phyloP scores from a whole-genome alignment of 345 rosid genomes.

The Melaleuca alternifolia region DNA sequence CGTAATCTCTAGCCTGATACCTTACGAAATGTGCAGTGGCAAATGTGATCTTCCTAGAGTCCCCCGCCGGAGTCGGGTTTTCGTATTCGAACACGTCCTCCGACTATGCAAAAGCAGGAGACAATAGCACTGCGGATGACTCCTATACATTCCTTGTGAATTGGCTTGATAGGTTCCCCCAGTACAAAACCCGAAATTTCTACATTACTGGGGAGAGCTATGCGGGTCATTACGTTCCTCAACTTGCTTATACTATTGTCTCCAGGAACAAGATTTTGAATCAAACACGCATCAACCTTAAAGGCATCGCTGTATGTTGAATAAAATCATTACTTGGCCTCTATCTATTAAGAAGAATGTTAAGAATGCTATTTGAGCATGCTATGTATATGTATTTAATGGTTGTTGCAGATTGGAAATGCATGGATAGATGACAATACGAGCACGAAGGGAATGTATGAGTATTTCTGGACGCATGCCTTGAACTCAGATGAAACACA shows the following conservation, averaged over 20 bases:
- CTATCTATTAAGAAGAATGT: not conserved
- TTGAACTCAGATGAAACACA: conserved; percentile 37
- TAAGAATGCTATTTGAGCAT: not conserved
- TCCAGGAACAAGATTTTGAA: conserved; percentile 11
- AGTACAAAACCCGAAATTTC: conserved; percentile 24
- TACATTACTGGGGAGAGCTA: conserved; percentile 36
- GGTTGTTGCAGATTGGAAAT: conserved; percentile 34
- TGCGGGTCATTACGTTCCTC: conserved; percentile 44
- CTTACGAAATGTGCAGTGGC: conserved; percentile 13
- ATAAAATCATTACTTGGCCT: not conserved
- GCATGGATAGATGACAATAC: conserved; percentile 25
- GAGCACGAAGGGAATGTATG: conserved; percentile 9
- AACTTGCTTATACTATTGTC: conserved; percentile 28
- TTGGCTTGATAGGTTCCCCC: conserved; percentile 34
- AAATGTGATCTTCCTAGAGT: conserved; percentile 39
- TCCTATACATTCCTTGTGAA: conserved; percentile 30
- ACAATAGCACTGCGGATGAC: conserved; percentile 34
- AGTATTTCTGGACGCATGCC: conserved; percentile 44
- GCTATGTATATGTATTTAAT: not conserved
- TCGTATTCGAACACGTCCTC: conserved; percentile 40
- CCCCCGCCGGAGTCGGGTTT: conserved; percentile 42
- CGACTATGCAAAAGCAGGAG: conserved; percentile 21
- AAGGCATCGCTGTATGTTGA: conserved; percentile 41
- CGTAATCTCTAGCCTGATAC: not conserved
- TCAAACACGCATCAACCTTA: conserved; percentile 26